These are phyloP conservation scores for Penicillium sp. DNA, from an alignment of 2,329 filamentous ascomycete genomes.

Conservation along the genomic window DNA sequence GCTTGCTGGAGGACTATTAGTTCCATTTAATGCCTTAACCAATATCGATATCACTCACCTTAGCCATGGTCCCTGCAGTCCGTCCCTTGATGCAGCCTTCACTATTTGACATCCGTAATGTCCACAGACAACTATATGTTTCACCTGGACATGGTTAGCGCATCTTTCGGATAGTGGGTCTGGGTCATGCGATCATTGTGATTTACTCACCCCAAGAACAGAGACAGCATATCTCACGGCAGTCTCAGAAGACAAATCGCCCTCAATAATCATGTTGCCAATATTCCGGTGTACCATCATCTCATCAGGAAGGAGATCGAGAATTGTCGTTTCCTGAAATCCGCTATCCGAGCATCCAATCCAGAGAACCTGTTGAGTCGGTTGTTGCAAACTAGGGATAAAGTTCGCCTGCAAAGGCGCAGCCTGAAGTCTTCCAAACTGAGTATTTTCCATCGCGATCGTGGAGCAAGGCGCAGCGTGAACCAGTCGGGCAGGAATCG, in stretches of 20 bases:
- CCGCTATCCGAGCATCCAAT: conserved; percentile 22
- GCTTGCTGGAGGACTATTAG: conserved; percentile 9
- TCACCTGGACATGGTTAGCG: conserved; percentile 2
- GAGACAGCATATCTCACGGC: conserved; percentile 17
- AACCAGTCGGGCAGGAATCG: background rate
- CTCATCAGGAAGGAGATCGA: conserved; percentile 13
- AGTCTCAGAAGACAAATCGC: conserved; percentile 20
- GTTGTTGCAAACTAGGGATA: conserved; percentile 11
- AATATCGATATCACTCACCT: conserved; percentile 6
- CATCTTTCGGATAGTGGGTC: background rate
- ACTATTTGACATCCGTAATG: conserved; percentile 24
- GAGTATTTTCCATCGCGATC: background rate
- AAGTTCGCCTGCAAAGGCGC: conserved; percentile 2
- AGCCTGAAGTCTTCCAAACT: background rate
- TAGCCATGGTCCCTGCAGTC: conserved; percentile 17
- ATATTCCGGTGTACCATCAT: conserved; percentile 19
- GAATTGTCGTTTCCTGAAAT: conserved; percentile 13
- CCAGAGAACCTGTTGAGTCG: conserved; percentile 18
- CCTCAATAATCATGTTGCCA: conserved; percentile 23
- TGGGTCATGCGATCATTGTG: background rate
- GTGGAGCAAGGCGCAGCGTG: background rate
- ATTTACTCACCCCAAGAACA: conserved; percentile 6
- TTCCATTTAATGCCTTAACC: background rate
- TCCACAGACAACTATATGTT: conserved; percentile 23
- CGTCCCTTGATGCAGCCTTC: conserved; percentile 9